Evolutionary conservation across 2,329 filamentous ascomycete genomes (phyloP), one percentile per base, ranked within the genome.

Genomic region (Aquanectria penicillioides): DNA sequence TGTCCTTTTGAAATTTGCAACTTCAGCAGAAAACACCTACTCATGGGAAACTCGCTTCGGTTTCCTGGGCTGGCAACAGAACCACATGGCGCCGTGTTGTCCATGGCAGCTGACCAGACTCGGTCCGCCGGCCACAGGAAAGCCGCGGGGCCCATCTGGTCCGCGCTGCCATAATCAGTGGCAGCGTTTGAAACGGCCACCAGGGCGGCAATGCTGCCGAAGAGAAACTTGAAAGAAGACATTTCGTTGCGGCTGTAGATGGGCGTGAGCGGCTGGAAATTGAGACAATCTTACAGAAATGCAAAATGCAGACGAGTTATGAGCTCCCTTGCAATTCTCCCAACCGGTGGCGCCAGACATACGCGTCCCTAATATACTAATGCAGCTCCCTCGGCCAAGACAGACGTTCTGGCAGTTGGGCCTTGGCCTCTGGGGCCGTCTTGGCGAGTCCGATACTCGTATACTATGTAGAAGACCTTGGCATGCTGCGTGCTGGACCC

Each of bases 101-200:
- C 85, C 33, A 80, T 73, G 12, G 77, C 75, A 23, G 79, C 81
- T 49, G 76, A 77, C 84, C 85, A 89, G 41, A 77, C 74, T 49
- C 86, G 78, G 70, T 87, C 85, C n/a, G 77, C 71, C 6, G 86
- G 86, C 85, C 86, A 89, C 72, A 88, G 75, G 66, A 88, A 86
- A 9, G 82, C 83, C 15, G 84, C 83, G 5, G 84, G 84, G 15
- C 84, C 85, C 74, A 78, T 78, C 47, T 73, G 69, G 7, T 70
- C 64, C 2, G 43, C 43, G 10, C 15, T 22, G 3, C 61, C 61
- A 17, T 25, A 49, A 8, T 65, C 63, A 2, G 44, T 26, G 17
- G 50, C 61, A 33, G 50, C 64, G 31, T 50, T 46, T 38, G 51
- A 59, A 37, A 31, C 46, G 6, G 38, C 54, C 8, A 47, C 64